Percentiles rank a stretch among this genome's conserved stretches.
Evolutionary conservation across 257 asterid species (phyloP).

Genomic region (Coffea eugenioides): DNA sequence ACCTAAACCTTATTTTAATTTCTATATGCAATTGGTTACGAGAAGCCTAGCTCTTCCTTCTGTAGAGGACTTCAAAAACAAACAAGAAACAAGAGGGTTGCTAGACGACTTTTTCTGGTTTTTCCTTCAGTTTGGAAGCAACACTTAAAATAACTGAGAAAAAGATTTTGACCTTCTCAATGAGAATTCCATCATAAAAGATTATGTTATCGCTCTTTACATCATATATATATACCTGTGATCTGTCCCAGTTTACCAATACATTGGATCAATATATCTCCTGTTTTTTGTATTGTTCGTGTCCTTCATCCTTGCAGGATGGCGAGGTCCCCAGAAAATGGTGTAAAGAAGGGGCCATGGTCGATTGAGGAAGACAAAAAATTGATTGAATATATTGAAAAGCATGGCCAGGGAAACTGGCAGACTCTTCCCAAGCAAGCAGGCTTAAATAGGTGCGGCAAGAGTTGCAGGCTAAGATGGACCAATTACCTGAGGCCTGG

Average conservation of each 20-base stretch:
- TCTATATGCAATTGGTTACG: not conserved
- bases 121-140: constrained; percentile 22
- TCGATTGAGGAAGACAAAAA: constrained; percentile 32
- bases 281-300: not conserved
- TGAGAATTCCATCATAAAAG: constrained; percentile 17
- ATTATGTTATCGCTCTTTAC: not conserved
- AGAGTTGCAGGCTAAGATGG: constrained; percentile 45
- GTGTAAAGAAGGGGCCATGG: constrained; percentile 42
- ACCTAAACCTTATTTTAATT: constrained; percentile 28
- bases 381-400: constrained; percentile 21
- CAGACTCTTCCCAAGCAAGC: constrained; percentile 29
- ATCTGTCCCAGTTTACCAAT: not conserved
- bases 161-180: constrained; percentile 22
- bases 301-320: not conserved
- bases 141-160: constrained; percentile 3
- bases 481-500: constrained; percentile 41
- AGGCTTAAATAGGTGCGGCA: constrained; percentile 39
- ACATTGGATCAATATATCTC: not conserved
- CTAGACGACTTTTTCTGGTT: constrained; percentile 5
- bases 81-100: not conserved
- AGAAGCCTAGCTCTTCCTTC: not conserved
- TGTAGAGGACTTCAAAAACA: not conserved
- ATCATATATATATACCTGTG: not conserved
- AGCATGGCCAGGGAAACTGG: constrained; percentile 34
- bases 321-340: constrained; percentile 29